Percentiles rank a stretch among this genome's conserved stretches.
These are phyloP conservation scores for Calonectria crousiana DNA, from an alignment of 2,329 filamentous ascomycete species.

Conservation along the genomic window DNA sequence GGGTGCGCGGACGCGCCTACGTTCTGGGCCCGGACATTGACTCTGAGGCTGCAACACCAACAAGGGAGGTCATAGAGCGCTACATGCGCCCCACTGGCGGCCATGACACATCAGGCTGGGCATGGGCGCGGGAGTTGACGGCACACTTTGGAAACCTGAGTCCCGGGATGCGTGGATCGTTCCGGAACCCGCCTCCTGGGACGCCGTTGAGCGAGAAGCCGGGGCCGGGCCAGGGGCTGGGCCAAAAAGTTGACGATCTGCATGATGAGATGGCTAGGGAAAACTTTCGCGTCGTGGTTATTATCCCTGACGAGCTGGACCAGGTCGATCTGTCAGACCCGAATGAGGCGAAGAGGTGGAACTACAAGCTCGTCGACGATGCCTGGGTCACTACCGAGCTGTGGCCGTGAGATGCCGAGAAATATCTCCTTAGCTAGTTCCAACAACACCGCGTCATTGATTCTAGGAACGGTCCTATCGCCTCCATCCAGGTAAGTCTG, in stretches of 20 bases:
- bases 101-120: conserved; percentile 69
- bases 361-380: conserved; percentile 70
- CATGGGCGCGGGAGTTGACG: conserved; percentile 83
- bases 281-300: conserved; percentile 87
- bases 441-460: background rate
- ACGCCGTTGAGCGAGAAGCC: conserved; percentile 66
- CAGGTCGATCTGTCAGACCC: conserved; percentile 78
- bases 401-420: conserved; percentile 65
- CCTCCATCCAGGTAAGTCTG: background rate
- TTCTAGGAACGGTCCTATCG: background rate
- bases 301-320: conserved; percentile 84
- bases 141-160: conserved; percentile 91
- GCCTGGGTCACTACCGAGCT: conserved; percentile 78
- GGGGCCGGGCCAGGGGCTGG: conserved; percentile 57
- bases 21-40: conserved; percentile 79
- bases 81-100: conserved; percentile 67
- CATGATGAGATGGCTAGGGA: conserved; percentile 76
- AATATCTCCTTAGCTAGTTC: background rate
- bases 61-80: conserved; percentile 69
- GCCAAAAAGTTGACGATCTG: conserved; percentile 77
- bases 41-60: conserved; percentile 54
- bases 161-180: conserved; percentile 82
- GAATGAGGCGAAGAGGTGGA: conserved; percentile 71
- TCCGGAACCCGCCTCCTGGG: conserved; percentile 79
- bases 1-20: conserved; percentile 81